phyloP scores from a whole-genome alignment of 2,329 filamentous ascomycete genomes.

The Aspergillus glaucus region DNA sequence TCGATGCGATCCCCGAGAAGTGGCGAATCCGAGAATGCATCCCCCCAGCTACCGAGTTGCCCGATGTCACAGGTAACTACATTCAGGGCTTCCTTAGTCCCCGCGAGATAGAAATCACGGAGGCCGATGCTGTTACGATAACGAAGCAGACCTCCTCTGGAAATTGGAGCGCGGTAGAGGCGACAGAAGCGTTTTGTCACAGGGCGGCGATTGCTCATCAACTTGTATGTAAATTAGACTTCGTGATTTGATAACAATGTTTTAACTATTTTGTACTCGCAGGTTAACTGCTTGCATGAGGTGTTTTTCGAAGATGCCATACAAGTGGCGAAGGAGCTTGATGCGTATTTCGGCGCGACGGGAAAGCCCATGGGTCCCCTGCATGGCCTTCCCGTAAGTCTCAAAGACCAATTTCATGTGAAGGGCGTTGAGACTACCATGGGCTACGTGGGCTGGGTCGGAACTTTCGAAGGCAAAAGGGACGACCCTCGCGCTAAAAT shows the following conservation, averaged over 20 bases:
- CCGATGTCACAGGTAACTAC: constrained; percentile 42
- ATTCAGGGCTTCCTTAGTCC: constrained; percentile 51
- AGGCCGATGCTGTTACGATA: constrained; percentile 53
- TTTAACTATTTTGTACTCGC: neutral
- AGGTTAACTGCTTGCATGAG: constrained; percentile 49
- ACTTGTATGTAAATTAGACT: constrained; percentile 33
- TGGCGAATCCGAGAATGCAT: neutral
- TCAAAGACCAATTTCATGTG: constrained; percentile 46
- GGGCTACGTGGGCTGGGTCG: constrained; percentile 61
- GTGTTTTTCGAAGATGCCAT: constrained; percentile 51
- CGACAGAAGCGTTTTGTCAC: constrained; percentile 52
- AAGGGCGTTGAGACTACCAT: constrained; percentile 52
- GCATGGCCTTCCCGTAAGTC: constrained; percentile 55
- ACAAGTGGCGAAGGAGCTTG: constrained; percentile 42
- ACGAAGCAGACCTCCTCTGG: constrained; percentile 49
- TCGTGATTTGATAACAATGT: neutral
- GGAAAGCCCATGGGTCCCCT: constrained; percentile 50
- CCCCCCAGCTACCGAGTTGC: neutral
- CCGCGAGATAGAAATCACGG: constrained; percentile 55
- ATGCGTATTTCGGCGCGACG: constrained; percentile 40
- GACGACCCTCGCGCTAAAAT: constrained; percentile 44
- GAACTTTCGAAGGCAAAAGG: neutral
- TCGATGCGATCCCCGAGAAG: constrained; percentile 47
- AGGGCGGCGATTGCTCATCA: constrained; percentile 55
- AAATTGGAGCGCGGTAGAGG: constrained; percentile 51